Percentiles rank a stretch among this genome's conserved stretches.
phyloP scores from a whole-genome alignment of 768 basidiomycete species.

The Phylloporus scabripes region DNA sequence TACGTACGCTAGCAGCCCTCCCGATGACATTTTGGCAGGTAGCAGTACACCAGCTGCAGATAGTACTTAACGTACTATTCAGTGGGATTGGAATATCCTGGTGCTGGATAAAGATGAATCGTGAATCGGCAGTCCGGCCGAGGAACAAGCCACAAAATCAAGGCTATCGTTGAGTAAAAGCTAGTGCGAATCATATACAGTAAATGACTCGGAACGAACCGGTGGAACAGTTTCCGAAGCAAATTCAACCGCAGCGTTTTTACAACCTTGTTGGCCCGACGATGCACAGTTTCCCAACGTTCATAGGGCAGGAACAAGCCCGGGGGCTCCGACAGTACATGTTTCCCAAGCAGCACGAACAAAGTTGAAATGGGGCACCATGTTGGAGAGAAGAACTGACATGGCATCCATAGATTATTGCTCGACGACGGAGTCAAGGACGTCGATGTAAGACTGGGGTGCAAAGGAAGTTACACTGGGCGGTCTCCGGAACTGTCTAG shows the following conservation, averaged over 20 bases:
- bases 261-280: neutral
- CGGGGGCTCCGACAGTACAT: neutral
- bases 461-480: neutral
- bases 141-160: too few species aligned
- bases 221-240: neutral
- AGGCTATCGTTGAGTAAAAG: neutral
- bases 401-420: neutral
- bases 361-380: too few species aligned
- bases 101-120: too few species aligned
- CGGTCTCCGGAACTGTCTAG: neutral
- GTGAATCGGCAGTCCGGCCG: too few species aligned
- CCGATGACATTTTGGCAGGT: too few species aligned
- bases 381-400: too few species aligned
- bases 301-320: neutral
- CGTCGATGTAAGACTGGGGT: neutral
- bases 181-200: neutral
- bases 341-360: neutral
- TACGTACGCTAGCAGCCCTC: too few species aligned
- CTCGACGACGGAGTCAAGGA: slow-evolving; percentile 5
- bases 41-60: too few species aligned
- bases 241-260: neutral
- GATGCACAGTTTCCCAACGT: neutral
- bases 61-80: too few species aligned
- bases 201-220: neutral
- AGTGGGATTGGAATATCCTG: too few species aligned